Evolutionary conservation across 139 green algal species (phyloP).

Genomic region (Chlamydomonas incerta): DNA sequence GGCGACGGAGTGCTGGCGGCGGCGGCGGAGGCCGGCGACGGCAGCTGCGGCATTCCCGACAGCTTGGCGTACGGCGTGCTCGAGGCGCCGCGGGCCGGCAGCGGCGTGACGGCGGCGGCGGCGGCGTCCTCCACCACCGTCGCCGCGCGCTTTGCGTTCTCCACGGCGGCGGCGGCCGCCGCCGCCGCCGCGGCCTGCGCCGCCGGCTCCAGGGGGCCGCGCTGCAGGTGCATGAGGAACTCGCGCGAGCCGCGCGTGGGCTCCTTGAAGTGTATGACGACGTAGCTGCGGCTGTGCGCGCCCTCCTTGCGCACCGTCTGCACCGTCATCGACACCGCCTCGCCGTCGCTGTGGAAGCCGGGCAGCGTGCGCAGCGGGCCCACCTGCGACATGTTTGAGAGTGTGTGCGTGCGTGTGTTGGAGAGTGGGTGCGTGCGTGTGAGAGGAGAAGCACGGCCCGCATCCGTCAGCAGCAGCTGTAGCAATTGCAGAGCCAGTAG

Average conservation of each 20-base stretch:
- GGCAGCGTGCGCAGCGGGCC: constrained; percentile 3
- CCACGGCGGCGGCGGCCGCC: background rate
- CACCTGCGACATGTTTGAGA: background rate
- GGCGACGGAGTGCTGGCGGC: too few species aligned
- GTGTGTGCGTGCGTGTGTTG: too few species aligned
- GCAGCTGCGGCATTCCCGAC: too few species aligned
- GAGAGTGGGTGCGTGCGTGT: too few species aligned
- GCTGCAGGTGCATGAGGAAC: constrained; percentile 21
- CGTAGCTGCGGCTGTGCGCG: constrained; percentile 8
- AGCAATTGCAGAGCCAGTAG: too few species aligned
- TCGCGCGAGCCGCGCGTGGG: constrained; percentile 20
- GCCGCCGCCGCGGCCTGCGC: background rate
- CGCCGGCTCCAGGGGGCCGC: constrained; percentile 17
- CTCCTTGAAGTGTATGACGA: constrained; percentile 36
- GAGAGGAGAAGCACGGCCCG: too few species aligned
- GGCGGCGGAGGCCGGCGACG: too few species aligned
- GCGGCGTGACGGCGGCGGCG: background rate
- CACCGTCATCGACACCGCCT: constrained; percentile 19
- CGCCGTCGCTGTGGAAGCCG: constrained; percentile 8
- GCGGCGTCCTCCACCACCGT: background rate
- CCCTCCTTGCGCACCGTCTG: constrained; percentile 42
- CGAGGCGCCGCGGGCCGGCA: background rate
- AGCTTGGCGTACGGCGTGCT: too few species aligned
- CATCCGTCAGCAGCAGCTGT: too few species aligned
- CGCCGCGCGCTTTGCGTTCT: background rate